Evolutionary conservation across 2,329 filamentous ascomycete species (phyloP), one percentile per base, ranked within the genome.

Genomic region (Thermothelomyces thermophilus): DNA sequence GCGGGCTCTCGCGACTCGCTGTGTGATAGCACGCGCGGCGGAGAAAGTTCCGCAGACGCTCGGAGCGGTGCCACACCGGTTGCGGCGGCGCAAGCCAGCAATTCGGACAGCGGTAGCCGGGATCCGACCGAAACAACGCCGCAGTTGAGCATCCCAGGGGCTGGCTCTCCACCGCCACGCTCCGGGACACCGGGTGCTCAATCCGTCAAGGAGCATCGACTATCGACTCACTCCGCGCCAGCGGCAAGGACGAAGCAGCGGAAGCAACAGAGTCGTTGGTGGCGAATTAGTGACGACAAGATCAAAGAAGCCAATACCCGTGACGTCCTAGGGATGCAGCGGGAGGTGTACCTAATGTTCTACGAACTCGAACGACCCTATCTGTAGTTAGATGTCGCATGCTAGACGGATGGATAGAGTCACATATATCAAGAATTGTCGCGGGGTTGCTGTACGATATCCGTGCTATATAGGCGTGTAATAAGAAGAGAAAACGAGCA

Each of bases 241-340:
- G 35, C 34, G 2, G 22, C 40, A 3, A 65, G 59, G 35, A 57
- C 64, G 10, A 74, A 71, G 47, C 65, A 75, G 31, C 79, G 73
- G 56, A 82, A 79, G 58, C 68, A 72, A 11, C 78, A 76, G 39
- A 85, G 94, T 62, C 82, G 86, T 35, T 98, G 93, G 93, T 98
- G 93, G 93, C 82, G 93, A 31, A 95, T 98, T 58, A 96, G 90
- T 57, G 93, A 98, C 65, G 93, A 98, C 58, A 95, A 94, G 68
- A 82, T 97, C 61, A 93, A 91, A 64, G 91, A 97, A 68, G 86
- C 89, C 58, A 95, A 90, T 73, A 97, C 90, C 5, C 81, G 77
- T 48, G 93, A 98, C 59, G 89, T 98, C 6, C 68, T 98, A 51
- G 82, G 83, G 7, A 95, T 96, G 90, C 90, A 96, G 69, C 85